These are phyloP conservation scores for Chlamydomonas reinhardtii DNA, from an alignment of 163 green algal genomes.

Conservation along the genomic window DNA sequence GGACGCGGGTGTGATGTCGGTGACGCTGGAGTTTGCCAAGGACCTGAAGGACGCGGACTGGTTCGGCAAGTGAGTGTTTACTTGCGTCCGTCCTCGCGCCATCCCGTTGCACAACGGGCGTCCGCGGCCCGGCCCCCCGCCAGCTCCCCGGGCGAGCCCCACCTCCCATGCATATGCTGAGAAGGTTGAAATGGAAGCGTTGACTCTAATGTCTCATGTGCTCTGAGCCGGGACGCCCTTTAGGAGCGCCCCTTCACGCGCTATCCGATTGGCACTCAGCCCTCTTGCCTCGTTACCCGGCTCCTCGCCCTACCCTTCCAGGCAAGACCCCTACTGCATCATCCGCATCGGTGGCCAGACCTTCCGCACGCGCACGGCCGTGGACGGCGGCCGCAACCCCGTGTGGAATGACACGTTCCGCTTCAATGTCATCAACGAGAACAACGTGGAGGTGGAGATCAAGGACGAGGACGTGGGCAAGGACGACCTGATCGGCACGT, in stretches of 20 bases:
- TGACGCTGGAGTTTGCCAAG: slow-evolving; percentile 10
- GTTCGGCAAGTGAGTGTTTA: slow-evolving; percentile 22
- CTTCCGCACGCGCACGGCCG: background rate
- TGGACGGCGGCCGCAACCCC: slow-evolving; percentile 15
- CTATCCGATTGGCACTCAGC: too few species aligned
- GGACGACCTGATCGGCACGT: slow-evolving; percentile 6
- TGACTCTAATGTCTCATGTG: too few species aligned
- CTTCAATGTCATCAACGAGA: slow-evolving; percentile 28
- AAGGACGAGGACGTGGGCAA: slow-evolving; percentile 12
- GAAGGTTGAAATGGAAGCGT: too few species aligned
- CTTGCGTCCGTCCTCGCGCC: too few species aligned
- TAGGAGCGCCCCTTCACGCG: too few species aligned
- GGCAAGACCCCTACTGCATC: slow-evolving; percentile 29
- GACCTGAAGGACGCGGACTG: slow-evolving; percentile 11
- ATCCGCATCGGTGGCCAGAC: slow-evolving; percentile 3
- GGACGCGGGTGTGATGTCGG: slow-evolving; percentile 19
- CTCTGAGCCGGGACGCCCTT: too few species aligned
- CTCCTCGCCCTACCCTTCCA: background rate
- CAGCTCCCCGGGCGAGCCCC: too few species aligned
- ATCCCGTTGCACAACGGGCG: too few species aligned
- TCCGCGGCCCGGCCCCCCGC: too few species aligned
- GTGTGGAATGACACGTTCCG: slow-evolving; percentile 33
- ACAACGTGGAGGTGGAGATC: slow-evolving; percentile 9
- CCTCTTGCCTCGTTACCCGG: too few species aligned
- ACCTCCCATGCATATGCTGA: too few species aligned